Conservation (phyloP, 495 filamentous ascomycete genomes). For the Lichenothelia convexa region DNA sequence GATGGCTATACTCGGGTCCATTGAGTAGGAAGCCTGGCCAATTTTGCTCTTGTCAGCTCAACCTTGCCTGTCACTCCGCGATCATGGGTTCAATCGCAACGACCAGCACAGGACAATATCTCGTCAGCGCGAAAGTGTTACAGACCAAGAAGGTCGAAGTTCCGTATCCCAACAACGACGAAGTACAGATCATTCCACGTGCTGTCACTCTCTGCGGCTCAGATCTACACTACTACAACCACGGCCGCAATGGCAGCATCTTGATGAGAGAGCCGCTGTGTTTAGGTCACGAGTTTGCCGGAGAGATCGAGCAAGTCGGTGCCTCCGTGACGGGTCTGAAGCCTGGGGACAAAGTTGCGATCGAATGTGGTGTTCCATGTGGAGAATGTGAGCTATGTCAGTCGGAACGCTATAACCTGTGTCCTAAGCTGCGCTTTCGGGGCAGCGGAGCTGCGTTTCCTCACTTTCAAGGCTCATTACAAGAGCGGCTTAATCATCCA, state of each 20-base stretch:
- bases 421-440: conserved; percentile 6
- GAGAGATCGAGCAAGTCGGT: too few relatives aligned
- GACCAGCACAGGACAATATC: too few relatives aligned
- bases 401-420: conserved; percentile 7
- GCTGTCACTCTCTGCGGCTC: conserved; percentile 70
- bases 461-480: conserved; percentile 9
- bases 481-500: conserved; percentile 6
- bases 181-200: conserved; percentile 57
- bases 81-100: too few relatives aligned
- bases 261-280: conserved; percentile 52
- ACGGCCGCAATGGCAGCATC: conserved; percentile 71
- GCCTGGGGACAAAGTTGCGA: conserved; percentile 7
- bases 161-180: too few relatives aligned
- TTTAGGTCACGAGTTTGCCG: conserved; percentile 65
- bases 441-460: conserved; percentile 5
- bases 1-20: too few relatives aligned
- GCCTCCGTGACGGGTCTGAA: too few relatives aligned
- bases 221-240: conserved; percentile 70
- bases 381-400: conserved; percentile 2
- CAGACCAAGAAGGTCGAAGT: too few relatives aligned
- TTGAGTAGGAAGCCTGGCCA: too few relatives aligned
- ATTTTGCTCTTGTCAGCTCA: too few relatives aligned
- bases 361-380: conserved; percentile 8
- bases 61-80: too few relatives aligned
- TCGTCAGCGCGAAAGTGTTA: too few relatives aligned